phyloP scores from a whole-genome alignment of 1,284 basidiomycete species.

The Fomitopsis palustris region DNA sequence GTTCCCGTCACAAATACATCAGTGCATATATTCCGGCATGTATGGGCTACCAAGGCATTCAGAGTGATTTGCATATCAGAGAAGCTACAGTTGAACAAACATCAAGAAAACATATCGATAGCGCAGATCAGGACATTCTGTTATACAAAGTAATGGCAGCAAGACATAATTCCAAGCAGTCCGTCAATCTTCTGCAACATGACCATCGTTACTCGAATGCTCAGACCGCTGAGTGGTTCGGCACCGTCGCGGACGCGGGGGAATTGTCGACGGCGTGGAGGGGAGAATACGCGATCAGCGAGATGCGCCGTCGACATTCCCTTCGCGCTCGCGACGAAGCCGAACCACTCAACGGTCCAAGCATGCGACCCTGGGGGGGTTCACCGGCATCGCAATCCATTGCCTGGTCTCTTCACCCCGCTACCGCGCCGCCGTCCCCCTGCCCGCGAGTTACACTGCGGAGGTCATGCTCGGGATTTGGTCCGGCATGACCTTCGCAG shows the following conservation, averaged over 20 bases:
- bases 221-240: background rate
- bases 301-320: background rate
- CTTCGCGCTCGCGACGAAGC: background rate
- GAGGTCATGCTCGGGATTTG: background rate
- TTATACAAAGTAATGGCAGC: background rate
- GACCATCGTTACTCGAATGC: too few relatives aligned
- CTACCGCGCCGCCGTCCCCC: background rate
- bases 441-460: background rate
- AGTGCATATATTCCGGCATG: background rate
- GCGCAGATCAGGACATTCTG: background rate
- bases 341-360: background rate
- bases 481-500: background rate
- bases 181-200: background rate
- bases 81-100: background rate
- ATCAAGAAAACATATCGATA: background rate
- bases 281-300: background rate
- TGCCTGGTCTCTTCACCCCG: background rate
- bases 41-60: background rate
- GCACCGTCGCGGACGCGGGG: background rate
- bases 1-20: background rate
- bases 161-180: background rate
- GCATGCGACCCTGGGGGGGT: background rate
- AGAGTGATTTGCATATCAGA: background rate
- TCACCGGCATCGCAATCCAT: background rate
- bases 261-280: background rate